A percentile compares a stretch with the other conserved stretches of the same genome.
These are phyloP conservation scores for Gloeostereum incarnatum DNA, from an alignment of 768 basidiomycete genomes.

Conservation along the genomic window DNA sequence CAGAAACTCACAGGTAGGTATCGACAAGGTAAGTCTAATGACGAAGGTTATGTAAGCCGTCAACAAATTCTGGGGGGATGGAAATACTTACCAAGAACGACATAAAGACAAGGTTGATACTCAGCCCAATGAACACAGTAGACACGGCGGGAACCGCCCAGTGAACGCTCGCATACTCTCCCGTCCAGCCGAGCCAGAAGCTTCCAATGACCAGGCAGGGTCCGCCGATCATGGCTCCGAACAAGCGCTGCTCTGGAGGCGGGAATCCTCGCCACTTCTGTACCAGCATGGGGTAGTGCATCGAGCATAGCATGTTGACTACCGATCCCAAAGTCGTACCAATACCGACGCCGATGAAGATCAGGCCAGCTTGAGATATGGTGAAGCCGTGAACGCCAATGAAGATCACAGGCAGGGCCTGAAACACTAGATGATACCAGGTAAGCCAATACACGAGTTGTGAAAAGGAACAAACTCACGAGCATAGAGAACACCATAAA, in stretches of 20 bases:
- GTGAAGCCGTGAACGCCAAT: conserved; percentile 24
- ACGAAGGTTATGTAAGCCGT: conserved; percentile 1
- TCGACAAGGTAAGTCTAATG: conserved; percentile 48
- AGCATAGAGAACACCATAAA: conserved; percentile 43
- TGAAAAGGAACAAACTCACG: conserved; percentile 21
- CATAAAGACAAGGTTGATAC: conserved; percentile 48
- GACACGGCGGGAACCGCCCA: conserved; percentile 27
- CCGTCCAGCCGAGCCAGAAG: conserved; percentile 32
- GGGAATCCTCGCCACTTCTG: conserved; percentile 28
- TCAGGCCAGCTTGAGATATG: conserved; percentile 22
- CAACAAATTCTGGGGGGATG: background rate
- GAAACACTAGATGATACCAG: conserved; percentile 21
- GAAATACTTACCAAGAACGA: conserved; percentile 40
- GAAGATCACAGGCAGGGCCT: conserved; percentile 28
- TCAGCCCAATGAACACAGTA: conserved; percentile 20
- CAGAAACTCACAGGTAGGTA: conserved; percentile 33
- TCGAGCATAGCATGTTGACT: conserved; percentile 14
- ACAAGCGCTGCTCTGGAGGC: conserved; percentile 30
- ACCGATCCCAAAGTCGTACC: conserved; percentile 21
- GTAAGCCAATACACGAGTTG: background rate
- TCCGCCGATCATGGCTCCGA: conserved; percentile 25
- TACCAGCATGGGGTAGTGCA: conserved; percentile 21
- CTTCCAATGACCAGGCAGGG: conserved; percentile 21
- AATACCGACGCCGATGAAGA: conserved; percentile 30
- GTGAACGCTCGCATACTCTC: conserved; percentile 20